These are phyloP conservation scores for Sugiyamaella castrensis DNA, from an alignment of 1,139 yeast species.

Conservation along the genomic window DNA sequence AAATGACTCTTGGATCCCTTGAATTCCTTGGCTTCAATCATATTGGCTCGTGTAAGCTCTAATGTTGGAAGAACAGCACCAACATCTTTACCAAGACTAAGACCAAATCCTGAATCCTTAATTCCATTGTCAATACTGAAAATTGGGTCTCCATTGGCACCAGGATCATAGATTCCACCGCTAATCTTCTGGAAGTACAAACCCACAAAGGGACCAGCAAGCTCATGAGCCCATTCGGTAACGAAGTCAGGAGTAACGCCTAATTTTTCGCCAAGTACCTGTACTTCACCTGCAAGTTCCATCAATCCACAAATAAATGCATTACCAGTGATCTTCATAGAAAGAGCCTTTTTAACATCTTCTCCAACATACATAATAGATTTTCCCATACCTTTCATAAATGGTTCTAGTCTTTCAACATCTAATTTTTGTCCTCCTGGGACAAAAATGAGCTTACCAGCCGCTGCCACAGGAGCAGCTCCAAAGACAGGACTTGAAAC, in stretches of 20 bases:
- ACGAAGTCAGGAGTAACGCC: constrained; percentile 26
- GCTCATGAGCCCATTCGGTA: constrained; percentile 24
- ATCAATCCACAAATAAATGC: constrained; percentile 31
- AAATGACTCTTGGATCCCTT: constrained; percentile 25
- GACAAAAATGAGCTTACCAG: constrained; percentile 30
- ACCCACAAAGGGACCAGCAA: constrained; percentile 26
- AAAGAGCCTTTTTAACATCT: constrained; percentile 29
- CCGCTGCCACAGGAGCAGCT: constrained; percentile 31
- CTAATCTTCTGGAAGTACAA: constrained; percentile 24
- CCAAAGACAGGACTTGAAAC: constrained; percentile 36
- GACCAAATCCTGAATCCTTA: constrained; percentile 31
- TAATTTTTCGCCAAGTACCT: constrained; percentile 30
- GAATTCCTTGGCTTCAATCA: constrained; percentile 24
- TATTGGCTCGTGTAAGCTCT: constrained; percentile 22
- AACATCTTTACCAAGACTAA: constrained; percentile 24
- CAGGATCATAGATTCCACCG: constrained; percentile 25
- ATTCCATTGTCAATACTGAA: constrained; percentile 30
- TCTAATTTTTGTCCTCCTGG: constrained; percentile 29
- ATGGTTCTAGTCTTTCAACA: constrained; percentile 26
- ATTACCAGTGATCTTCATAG: constrained; percentile 34
- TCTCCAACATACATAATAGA: constrained; percentile 27
- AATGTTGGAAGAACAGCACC: constrained; percentile 26
- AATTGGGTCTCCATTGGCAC: constrained; percentile 22
- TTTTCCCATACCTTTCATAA: constrained; percentile 31
- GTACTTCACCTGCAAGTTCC: constrained; percentile 32